Evolutionary conservation across 352 stramenopile genomes (phyloP), one percentile per base, ranked within the genome.

Genomic region (Pythium plurisporium): DNA sequence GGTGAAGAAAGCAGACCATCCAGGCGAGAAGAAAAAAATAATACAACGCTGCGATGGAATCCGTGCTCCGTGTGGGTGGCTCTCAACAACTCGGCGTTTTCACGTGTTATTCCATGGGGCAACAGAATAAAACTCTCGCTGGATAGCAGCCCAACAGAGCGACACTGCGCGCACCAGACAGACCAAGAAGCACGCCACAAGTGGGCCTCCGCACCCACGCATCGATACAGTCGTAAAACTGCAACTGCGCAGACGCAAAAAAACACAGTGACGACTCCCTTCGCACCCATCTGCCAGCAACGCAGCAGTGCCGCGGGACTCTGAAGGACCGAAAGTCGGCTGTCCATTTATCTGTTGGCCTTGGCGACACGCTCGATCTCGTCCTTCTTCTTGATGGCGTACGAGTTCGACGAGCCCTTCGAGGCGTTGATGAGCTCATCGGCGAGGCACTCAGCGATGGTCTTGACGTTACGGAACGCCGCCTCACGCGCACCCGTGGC

Each of bases 301-400:
- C 42, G 30, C 31, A 23, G 20, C 22, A 27, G 34, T 23, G 48
- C 36, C 46, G 26, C 40, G 26, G 52, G 43, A 41, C 30, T 44
- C 20, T 34, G n/a, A 40, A 36, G 31, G 52, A 46, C 33, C 54
- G 36, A n/a, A 12, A 46, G 53, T 37, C 25, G 38, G 51, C 51
- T 55, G 42, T 36, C 31, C 27, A 63, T 78, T 99, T 99, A 99
- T 97, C 97, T 97, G 89, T 99, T 99, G 62, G 95, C 97, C 96
- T 99, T 99, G 78, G 97, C 97, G 59, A 99, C 97, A 96, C 97
- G 97, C 91, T 99, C 97, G 75, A 99, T 99, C 81, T 99, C 97
- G 85, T 99, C 97, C 94, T 99, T 99, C 90, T 99, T 99, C 96
- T 99, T 99, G 85, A 99, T 99, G 72, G 97, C 96, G 79, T 99